Percentiles rank a stretch among this genome's conserved stretches.
Evolutionary conservation across 1,284 basidiomycete species (phyloP).

Genomic region (Amylostereum areolatum): DNA sequence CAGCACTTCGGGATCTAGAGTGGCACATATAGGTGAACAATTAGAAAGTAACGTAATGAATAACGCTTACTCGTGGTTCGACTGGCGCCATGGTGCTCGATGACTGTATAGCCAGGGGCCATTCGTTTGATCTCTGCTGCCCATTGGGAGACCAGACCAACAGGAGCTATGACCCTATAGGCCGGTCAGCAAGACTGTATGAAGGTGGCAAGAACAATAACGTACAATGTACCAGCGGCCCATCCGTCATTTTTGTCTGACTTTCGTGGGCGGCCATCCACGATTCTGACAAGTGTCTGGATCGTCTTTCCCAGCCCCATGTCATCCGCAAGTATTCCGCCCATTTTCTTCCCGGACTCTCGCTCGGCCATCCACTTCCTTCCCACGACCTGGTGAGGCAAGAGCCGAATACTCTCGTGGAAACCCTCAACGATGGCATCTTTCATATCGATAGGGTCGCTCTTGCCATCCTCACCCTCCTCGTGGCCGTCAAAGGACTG

Average conservation of each 20-base stretch:
- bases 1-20: conserved; percentile 55
- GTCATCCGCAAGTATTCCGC: conserved; percentile 91
- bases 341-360: conserved; percentile 72
- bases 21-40: background rate
- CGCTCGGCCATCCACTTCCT: conserved; percentile 85
- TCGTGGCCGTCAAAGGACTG: conserved; percentile 32
- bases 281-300: conserved; percentile 82
- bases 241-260: conserved; percentile 71
- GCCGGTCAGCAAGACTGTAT: conserved; percentile 13
- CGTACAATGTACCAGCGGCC: conserved; percentile 69
- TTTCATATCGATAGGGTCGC: conserved; percentile 25
- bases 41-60: background rate
- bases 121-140: conserved; percentile 80
- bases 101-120: conserved; percentile 62
- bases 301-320: conserved; percentile 93
- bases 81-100: conserved; percentile 77
- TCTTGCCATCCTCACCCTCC: conserved; percentile 37
- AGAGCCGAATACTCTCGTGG: conserved; percentile 56
- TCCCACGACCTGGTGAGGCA: conserved; percentile 86
- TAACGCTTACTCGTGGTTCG: conserved; percentile 58
- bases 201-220: conserved; percentile 10
- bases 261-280: conserved; percentile 66
- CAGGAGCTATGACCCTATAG: conserved; percentile 71
- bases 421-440: conserved; percentile 73
- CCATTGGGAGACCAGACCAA: conserved; percentile 91